Evolutionary conservation across 2,329 filamentous ascomycete species (phyloP).

Genomic region (Botrytis pseudocinerea): DNA sequence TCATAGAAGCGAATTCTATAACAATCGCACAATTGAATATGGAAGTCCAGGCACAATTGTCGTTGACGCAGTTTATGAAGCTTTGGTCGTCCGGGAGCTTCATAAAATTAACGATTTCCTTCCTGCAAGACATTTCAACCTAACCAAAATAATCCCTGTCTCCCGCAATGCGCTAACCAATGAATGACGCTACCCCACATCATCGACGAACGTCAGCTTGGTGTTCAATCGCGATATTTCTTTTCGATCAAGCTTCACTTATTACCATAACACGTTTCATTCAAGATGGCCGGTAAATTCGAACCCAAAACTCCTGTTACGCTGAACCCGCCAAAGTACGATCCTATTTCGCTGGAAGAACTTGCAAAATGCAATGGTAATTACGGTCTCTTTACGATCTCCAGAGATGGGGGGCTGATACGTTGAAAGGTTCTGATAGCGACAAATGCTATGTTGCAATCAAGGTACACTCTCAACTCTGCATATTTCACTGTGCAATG

Average conservation of each 20-base stretch:
- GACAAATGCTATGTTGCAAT: slow-evolving; percentile 68
- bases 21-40: neutral
- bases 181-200: slow-evolving; percentile 24
- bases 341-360: slow-evolving; percentile 78
- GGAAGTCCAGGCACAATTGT: neutral
- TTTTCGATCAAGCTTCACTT: neutral
- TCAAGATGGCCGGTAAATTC: slow-evolving; percentile 63
- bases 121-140: slow-evolving; percentile 18
- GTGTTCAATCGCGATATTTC: neutral
- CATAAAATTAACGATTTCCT: slow-evolving; percentile 2
- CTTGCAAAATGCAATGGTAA: slow-evolving; percentile 81
- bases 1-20: slow-evolving; percentile 22
- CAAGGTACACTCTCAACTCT: slow-evolving; percentile 50
- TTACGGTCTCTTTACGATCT: slow-evolving; percentile 37
- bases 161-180: slow-evolving; percentile 13
- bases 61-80: neutral
- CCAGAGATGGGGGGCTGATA: slow-evolving; percentile 12
- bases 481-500: neutral
- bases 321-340: slow-evolving; percentile 82
- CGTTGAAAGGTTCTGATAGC: slow-evolving; percentile 59
- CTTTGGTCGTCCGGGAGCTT: slow-evolving; percentile 1
- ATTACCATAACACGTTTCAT: neutral
- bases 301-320: slow-evolving; percentile 75
- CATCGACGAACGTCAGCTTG: slow-evolving; percentile 6
- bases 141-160: slow-evolving; percentile 8